Evolutionary conservation across 345 rosid genomes (phyloP), one percentile per base, ranked within the genome.

Genomic region (Mercurialis annua): DNA sequence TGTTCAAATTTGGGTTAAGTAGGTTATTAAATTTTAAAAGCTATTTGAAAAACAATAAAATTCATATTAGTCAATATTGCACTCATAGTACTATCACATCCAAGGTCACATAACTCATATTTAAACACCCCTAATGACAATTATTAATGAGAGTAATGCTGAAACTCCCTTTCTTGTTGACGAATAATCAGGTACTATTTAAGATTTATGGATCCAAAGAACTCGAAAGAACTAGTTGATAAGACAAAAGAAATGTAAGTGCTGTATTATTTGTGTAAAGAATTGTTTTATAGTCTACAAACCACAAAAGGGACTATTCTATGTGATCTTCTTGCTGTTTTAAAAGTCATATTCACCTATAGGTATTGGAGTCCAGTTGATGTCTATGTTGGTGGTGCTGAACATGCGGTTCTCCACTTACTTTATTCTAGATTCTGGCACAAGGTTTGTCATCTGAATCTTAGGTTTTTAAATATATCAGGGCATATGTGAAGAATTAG

Each of bases 311-410:
- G 36, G 47, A 56, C 18, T 17, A 2, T 40, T 40, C 12, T 40
- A 14, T 52, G 36, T 12, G 51, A 47, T 47, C 58, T 46, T n/a
- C 20, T 70, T 49, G 40, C 17, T 49, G 23, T 20, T 33, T 69
- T 69, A 29, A 58, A 58, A 42, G 26, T 27, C 64, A 61, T 23
- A 48, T 61, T 70, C 27, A 56, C 72, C 52, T 67, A 43, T 73
- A 89, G 97, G 81, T 93, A 90, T 76, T 93, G 97, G 98, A 80
- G 92, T 70, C 96, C 92, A 36, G 96, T 93, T 73, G 98, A 93
- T 75, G 84, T 93, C 70, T 93, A 93, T 68, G 87, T 93, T 31
- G 98, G 96, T 50, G 98, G 98, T 69, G 97, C 97, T 76, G 98
- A 93, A 67, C 98, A 93, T 82, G 98, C 98, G 40, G 97, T 92